Evolutionary conservation across 176 grass and related monocot genomes (phyloP), one percentile per base, ranked within the genome.

Genomic region (Musa troglodytarum): DNA sequence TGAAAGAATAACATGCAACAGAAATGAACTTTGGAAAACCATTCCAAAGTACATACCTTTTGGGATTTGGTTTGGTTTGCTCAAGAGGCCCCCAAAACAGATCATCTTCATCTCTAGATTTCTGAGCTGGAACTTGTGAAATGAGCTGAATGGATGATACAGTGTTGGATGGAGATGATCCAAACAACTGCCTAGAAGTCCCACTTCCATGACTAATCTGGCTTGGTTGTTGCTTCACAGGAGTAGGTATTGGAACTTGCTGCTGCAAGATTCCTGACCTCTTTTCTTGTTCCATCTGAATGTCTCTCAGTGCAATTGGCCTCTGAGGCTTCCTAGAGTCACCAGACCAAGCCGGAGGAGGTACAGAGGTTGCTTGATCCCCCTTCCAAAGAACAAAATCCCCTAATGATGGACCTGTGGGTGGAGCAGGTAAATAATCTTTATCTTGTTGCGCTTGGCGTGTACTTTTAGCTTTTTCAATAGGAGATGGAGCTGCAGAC

Each of bases 361-460:
- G 74, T 2, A 78, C 68, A 76, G 85, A 74, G 62, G 63, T 91
- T 78, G 82, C 17, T 52, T 83, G 86, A 79, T 99, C 91, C 56
- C 65, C 90, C 86, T 89, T 99, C 86, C 90, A 99, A 74, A 80
- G 81, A 88, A 99, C 89, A 89, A 95, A 94, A 89, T 95, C 90
- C 56, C 91, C 88, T 63, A 99, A 75, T 28, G 91, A 99, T 76
- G 91, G 91, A 65, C 91, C 96, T 75, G 69, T 71, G 54, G 91
- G 78, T 8, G 82, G 91, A 82, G 91, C 83, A 9, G 83, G 86
- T 71, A 90, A 66, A 73, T 81, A 82, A 69, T 94, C 96, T 61
- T 54, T 79, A 51, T 94, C 86, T 77, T 89, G 86, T 72, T 43
- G 34, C 34, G 78, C 77, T 64, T 87, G 83, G 62, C 81, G 87